Conservation (phyloP, 1,284 basidiomycete species). For the Agaricales sp. region DNA sequence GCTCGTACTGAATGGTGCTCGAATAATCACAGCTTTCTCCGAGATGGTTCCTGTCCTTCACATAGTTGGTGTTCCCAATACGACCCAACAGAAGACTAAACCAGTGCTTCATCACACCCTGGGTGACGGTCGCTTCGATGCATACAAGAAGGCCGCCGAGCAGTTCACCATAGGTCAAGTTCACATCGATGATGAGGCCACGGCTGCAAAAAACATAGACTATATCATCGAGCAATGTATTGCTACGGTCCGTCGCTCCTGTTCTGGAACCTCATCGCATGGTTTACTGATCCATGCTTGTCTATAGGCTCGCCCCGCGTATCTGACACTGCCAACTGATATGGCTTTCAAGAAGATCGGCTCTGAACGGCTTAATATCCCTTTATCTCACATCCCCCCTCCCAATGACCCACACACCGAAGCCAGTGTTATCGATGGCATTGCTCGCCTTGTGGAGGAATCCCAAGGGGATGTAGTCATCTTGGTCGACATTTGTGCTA, state of each 20-base stretch:
- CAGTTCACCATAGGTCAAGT: slow-evolving; percentile 72
- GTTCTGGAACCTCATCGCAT: background rate
- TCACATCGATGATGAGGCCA: slow-evolving; percentile 38
- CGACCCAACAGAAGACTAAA: slow-evolving; percentile 55
- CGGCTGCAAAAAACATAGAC: slow-evolving; percentile 71
- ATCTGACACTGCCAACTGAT: slow-evolving; percentile 84
- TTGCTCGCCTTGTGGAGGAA: slow-evolving; percentile 51
- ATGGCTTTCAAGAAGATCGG: slow-evolving; percentile 66
- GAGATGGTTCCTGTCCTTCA: slow-evolving; percentile 92
- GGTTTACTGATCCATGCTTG: background rate
- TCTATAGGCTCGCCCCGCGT: slow-evolving; percentile 71
- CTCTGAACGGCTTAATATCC: slow-evolving; percentile 50
- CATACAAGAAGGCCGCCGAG: slow-evolving; percentile 68
- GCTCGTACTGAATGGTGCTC: background rate
- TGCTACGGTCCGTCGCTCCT: slow-evolving; percentile 37
- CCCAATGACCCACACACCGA: slow-evolving; percentile 53
- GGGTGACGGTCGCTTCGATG: slow-evolving; percentile 77
- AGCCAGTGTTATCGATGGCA: slow-evolving; percentile 65
- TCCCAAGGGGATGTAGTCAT: slow-evolving; percentile 64
- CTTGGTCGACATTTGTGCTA: slow-evolving; percentile 83
- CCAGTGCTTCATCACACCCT: slow-evolving; percentile 81
- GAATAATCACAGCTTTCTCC: slow-evolving; percentile 46
- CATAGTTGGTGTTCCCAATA: slow-evolving; percentile 82
- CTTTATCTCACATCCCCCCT: slow-evolving; percentile 42
- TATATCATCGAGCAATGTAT: slow-evolving; percentile 70